Base-by-base conservation (phyloP, 169 alveolate species). In the Sarcocystis neurona region DNA sequence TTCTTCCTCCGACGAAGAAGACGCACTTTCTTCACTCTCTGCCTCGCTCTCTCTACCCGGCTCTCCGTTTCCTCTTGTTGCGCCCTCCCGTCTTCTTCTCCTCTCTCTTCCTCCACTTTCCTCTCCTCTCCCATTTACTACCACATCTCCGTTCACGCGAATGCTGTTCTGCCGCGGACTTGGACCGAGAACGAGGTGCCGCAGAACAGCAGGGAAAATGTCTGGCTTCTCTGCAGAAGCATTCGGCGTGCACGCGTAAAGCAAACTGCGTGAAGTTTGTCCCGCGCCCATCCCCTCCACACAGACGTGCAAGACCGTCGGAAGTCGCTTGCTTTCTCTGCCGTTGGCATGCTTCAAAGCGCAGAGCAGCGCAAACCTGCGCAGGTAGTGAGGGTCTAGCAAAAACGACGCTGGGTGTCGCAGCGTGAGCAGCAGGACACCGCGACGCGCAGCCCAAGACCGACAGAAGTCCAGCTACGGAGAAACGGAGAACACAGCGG, bases 401-500 rank as follows among this genome's bases (percentile, higher is more conserved):
- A 58, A 37, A 82, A 82, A 82, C 39, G 79, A 18, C 34, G 72
- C 79, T 0, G 79, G 79, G 27, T 82, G 77, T 0, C 44, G 50
- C 6, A 82, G 63, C 47, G 77, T 34, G 23, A 41, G 43, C 39
- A 82, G 41, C 88, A 82, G 34, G 30, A 82, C 68, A 46, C 79
- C 79, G n/a, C 82, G 58, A 27, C 70, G 88, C 4, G 79, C 68
- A 44, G 12, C 34, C n/a, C 79, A 39, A 18, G 23, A 37, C 2
- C 75, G 78, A 23, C 48, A 34, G 66, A 82, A 82, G 44, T 82
- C 79, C 53, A 60, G 56, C 88, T 82, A 56, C 41, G 27, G 63
- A 1, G 56, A 39, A 18, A n/a, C n/a, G n/a, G n/a, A n/a, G n/a
- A n/a, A n/a, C n/a, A n/a, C n/a, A n/a, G n/a, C n/a, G n/a, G n/a